These are phyloP conservation scores for Sungouiozyma intestinalis DNA, from an alignment of 805 yeast species.

Conservation along the genomic window DNA sequence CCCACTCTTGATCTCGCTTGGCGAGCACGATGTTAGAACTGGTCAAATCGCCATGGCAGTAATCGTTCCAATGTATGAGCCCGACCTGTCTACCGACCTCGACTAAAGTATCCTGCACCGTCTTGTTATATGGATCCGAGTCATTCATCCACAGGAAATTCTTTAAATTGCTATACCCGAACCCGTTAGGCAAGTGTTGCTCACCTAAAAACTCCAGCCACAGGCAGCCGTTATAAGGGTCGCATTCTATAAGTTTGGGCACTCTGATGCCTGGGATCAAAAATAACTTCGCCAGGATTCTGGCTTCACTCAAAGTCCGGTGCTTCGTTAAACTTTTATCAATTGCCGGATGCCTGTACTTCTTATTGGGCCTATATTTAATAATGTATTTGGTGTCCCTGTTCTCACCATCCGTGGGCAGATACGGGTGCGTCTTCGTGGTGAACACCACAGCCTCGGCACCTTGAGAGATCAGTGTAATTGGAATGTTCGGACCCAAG, in stretches of 20 bases:
- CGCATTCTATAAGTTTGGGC: conserved; percentile 69
- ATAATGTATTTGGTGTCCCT: conserved; percentile 41
- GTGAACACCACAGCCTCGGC: conserved; percentile 80
- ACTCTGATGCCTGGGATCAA: conserved; percentile 43
- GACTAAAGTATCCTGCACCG: conserved; percentile 36
- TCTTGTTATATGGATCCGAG: conserved; percentile 25
- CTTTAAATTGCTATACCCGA: conserved; percentile 49
- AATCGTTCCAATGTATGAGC: conserved; percentile 59
- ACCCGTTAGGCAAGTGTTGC: conserved; percentile 35
- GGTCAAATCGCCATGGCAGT: conserved; percentile 91
- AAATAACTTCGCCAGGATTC: conserved; percentile 51
- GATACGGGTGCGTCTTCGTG: conserved; percentile 57
- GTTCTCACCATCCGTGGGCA: conserved; percentile 23
- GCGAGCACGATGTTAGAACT: conserved; percentile 71
- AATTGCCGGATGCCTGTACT: conserved; percentile 78
- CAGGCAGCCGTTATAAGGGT: conserved; percentile 64
- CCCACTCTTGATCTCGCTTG: conserved; percentile 18
- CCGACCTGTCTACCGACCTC: conserved; percentile 63
- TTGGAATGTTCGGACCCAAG: conserved; percentile 38
- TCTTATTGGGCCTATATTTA: conserved; percentile 81
- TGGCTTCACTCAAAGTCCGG: conserved; percentile 77
- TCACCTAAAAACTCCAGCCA: conserved; percentile 82
- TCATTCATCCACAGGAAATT: conserved; percentile 57
- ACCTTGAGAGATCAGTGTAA: conserved; percentile 65
- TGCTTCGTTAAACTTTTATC: conserved; percentile 69